Base-by-base conservation (phyloP, 208 protist genomes). In the Lotmaria passim region DNA sequence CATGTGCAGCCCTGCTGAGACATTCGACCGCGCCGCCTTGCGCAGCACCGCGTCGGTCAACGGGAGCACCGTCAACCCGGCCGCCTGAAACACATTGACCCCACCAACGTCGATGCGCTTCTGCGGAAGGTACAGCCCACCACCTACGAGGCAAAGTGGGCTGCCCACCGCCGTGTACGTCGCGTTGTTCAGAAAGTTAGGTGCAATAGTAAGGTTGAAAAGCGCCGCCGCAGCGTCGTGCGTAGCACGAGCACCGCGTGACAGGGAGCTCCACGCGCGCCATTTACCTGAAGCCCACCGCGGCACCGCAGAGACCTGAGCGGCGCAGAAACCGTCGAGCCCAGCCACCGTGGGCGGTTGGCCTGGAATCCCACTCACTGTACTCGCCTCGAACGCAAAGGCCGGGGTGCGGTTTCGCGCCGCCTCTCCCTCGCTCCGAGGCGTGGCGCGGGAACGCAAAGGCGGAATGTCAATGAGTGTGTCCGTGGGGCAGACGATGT, bases 101-200 rank as follows among this genome's bases (percentile, higher is more conserved):
- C 71, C 60, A 15, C 60, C 71, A 2, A 63, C 71, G 28, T 19
- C 17, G 44, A 71, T 58, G 47, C 46, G 56, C 17, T 47, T 57
- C n/a, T 44, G 46, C 19, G 71, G 33, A 19, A 77, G 10, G 57
- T 71, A 71, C 30, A 77, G 23, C 14, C 19, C 47, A 7, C 71
- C 71, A 21, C 26, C 46, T 1, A 47, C 53, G 23, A 70, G 63
- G 48, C 62, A 77, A 31, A 77, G 53, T 3, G 71, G 56, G 24
- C 63, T 48, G 1, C 55, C 71, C 48, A 61, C 55, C 55, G 71
- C 64, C 24, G 57, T 53, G 71, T 77, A 77, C 36, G 44, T 77
- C 33, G 57, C 47, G 39, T 57, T 66, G 12, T 14, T 31, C 5
- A 65, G 19, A 38, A 56, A 60, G 23, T 46, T 44, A 10, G 34